Conservation (phyloP, 169 alveolate species). For the Prorocentrum cordatum region DNA sequence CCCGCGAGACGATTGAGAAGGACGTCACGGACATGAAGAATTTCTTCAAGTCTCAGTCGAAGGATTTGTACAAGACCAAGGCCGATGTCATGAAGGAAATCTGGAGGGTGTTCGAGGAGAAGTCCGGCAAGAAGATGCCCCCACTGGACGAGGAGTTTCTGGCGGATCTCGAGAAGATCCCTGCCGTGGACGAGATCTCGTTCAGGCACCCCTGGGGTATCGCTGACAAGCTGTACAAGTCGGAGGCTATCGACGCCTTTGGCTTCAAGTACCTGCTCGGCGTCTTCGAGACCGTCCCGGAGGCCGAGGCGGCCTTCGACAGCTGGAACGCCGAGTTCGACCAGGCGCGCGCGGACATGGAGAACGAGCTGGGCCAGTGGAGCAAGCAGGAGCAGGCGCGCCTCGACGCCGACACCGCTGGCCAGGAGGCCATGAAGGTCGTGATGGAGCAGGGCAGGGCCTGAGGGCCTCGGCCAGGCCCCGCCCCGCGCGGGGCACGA, state of each 20-base stretch:
- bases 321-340: constrained; percentile 43
- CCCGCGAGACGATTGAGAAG: no score
- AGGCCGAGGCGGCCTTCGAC: constrained; percentile 59
- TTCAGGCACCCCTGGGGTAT: neutral
- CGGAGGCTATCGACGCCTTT: constrained; percentile 58
- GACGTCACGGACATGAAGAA: no score
- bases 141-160: constrained; percentile 62
- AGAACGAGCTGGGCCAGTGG: neutral
- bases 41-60: no score
- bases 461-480: no score
- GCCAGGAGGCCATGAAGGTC: no score
- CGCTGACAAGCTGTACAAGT: constrained; percentile 60
- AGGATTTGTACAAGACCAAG: no score
- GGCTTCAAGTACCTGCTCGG: constrained; percentile 48
- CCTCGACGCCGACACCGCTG: neutral
- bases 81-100: constrained; percentile 43
- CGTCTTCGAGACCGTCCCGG: constrained; percentile 24
- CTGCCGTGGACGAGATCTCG: constrained; percentile 19
- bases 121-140: neutral
- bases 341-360: neutral
- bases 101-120: constrained; percentile 13
- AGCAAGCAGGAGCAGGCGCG: neutral
- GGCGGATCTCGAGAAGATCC: constrained; percentile 19
- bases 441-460: no score
- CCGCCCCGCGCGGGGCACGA: no score